Conservation (phyloP, 208 protist species). For the Zelonia costaricensis region DNA sequence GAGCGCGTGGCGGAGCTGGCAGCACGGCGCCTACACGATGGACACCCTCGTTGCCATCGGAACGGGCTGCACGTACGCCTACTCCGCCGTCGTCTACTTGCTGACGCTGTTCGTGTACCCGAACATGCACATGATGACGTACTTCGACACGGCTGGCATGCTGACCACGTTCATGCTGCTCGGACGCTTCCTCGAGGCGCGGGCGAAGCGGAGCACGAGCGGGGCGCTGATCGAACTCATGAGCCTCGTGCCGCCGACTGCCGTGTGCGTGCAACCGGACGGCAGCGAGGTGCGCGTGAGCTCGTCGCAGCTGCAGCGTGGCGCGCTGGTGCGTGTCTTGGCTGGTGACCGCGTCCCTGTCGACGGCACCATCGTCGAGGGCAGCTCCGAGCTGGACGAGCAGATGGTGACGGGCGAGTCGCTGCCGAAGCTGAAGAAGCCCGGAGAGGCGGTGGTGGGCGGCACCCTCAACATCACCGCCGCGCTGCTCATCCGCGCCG, state of each 20-base stretch:
- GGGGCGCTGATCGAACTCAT: slow-evolving; percentile 89
- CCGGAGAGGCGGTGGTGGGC: slow-evolving; percentile 62
- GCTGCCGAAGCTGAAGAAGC: slow-evolving; percentile 63
- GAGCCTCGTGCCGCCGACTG: slow-evolving; percentile 64
- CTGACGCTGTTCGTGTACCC: slow-evolving; percentile 31
- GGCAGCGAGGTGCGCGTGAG: slow-evolving; percentile 40
- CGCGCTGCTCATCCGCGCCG: slow-evolving; percentile 59
- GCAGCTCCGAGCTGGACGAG: slow-evolving; percentile 92
- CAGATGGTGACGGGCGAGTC: slow-evolving; percentile 95
- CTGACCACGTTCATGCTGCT: slow-evolving; percentile 96
- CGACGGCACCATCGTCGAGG: slow-evolving; percentile 90
- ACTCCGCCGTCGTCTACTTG: slow-evolving; percentile 58
- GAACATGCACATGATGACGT: slow-evolving; percentile 46
- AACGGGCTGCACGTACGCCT: slow-evolving; percentile 69
- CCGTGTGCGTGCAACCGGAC: slow-evolving; percentile 24
- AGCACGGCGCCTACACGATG: slow-evolving; percentile 81
- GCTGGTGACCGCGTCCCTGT: slow-evolving; percentile 90
- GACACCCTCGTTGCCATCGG: slow-evolving; percentile 88
- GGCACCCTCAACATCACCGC: slow-evolving; percentile 81
- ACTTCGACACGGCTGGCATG: slow-evolving; percentile 96
- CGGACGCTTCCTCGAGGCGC: slow-evolving; percentile 94
- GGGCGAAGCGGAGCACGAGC: slow-evolving; percentile 93
- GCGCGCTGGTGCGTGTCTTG: slow-evolving; percentile 83
- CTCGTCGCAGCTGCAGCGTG: slow-evolving; percentile 34
- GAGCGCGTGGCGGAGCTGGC: slow-evolving; percentile 55